Conservation (phyloP, 1,284 basidiomycete genomes). For the Rhodotorula sp. region DNA sequence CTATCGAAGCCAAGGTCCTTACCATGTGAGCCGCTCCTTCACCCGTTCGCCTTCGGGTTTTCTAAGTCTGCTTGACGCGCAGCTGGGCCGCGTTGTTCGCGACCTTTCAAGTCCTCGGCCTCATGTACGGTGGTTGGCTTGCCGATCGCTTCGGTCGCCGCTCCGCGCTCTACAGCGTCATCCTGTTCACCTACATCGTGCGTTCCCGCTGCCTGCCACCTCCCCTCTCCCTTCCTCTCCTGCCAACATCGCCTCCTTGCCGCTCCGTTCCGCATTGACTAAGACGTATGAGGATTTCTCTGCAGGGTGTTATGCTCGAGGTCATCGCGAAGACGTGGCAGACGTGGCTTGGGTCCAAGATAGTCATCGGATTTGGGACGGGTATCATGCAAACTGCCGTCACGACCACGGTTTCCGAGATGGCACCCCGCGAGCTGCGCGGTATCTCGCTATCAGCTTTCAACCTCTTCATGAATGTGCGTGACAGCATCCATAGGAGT, state of each 20-base stretch:
- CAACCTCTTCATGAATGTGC: slow-evolving; percentile 21
- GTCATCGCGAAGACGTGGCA: slow-evolving; percentile 36
- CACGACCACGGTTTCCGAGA: slow-evolving; percentile 39
- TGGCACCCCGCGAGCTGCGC: slow-evolving; percentile 42
- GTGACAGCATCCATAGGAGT: too few relatives aligned
- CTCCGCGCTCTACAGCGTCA: slow-evolving; percentile 26
- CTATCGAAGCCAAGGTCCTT: slow-evolving; percentile 18
- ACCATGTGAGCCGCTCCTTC: not conserved
- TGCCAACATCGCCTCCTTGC: too few relatives aligned
- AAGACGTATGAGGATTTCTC: not conserved
- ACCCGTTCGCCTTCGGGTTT: not conserved
- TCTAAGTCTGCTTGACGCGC: not conserved
- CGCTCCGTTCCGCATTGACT: not conserved
- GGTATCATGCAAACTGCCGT: slow-evolving; percentile 36
- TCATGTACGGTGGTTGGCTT: slow-evolving; percentile 20
- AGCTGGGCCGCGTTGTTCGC: slow-evolving; percentile 35
- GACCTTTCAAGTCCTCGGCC: slow-evolving; percentile 35
- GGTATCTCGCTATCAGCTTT: slow-evolving; percentile 36
- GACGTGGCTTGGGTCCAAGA: slow-evolving; percentile 38
- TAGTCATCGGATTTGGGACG: slow-evolving; percentile 41
- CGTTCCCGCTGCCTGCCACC: not conserved
- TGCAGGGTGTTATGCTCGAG: slow-evolving; percentile 33
- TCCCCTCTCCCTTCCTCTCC: not conserved
- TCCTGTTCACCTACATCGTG: slow-evolving; percentile 40
- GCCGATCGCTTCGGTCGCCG: slow-evolving; percentile 38